These are phyloP conservation scores for Coleophoma eucalyptorum DNA, from an alignment of 2,329 filamentous ascomycete genomes.

Conservation along the genomic window DNA sequence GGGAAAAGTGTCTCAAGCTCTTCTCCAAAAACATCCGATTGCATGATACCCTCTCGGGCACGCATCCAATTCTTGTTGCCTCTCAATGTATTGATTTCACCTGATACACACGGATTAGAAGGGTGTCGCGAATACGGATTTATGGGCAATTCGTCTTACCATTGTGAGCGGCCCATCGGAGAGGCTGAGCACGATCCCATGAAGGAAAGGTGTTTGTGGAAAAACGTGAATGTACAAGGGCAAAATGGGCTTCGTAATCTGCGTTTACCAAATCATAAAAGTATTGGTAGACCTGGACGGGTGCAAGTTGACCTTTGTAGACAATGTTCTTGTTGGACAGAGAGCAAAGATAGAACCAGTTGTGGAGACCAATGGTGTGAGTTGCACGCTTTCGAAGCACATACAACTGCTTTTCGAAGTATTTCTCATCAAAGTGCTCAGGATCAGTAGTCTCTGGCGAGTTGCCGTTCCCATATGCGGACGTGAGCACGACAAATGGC, in stretches of 20 bases:
- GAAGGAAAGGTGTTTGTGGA: slow-evolving; percentile 98
- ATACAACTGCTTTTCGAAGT: slow-evolving; percentile 92
- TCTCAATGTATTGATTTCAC: slow-evolving; percentile 93
- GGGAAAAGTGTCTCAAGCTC: slow-evolving; percentile 89
- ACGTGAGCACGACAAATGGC: slow-evolving; percentile 86
- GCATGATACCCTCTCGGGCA: slow-evolving; percentile 90
- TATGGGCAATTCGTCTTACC: slow-evolving; percentile 41
- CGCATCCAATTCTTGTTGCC: slow-evolving; percentile 99
- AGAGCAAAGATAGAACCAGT: slow-evolving; percentile 98
- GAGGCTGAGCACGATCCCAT: slow-evolving; percentile 94
- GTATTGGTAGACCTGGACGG: slow-evolving; percentile 95
- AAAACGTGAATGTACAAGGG: slow-evolving; percentile 93
- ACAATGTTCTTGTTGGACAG: slow-evolving; percentile 97
- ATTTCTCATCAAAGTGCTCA: slow-evolving; percentile 75
- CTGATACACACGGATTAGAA: slow-evolving; percentile 30
- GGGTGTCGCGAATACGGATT: not conserved
- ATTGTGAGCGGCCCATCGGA: slow-evolving; percentile 97
- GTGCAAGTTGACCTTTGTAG: slow-evolving; percentile 95
- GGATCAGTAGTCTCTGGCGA: slow-evolving; percentile 76
- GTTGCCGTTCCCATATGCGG: slow-evolving; percentile 78
- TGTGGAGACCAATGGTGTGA: slow-evolving; percentile 90
- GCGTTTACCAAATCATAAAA: slow-evolving; percentile 96
- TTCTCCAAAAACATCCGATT: slow-evolving; percentile 87
- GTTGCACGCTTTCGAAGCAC: slow-evolving; percentile 92
- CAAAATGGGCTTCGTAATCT: slow-evolving; percentile 96